A percentile compares a stretch with the other conserved stretches of the same genome.
phyloP scores from a whole-genome alignment of 2,329 filamentous ascomycete genomes.

The Westerdykella ornata region DNA sequence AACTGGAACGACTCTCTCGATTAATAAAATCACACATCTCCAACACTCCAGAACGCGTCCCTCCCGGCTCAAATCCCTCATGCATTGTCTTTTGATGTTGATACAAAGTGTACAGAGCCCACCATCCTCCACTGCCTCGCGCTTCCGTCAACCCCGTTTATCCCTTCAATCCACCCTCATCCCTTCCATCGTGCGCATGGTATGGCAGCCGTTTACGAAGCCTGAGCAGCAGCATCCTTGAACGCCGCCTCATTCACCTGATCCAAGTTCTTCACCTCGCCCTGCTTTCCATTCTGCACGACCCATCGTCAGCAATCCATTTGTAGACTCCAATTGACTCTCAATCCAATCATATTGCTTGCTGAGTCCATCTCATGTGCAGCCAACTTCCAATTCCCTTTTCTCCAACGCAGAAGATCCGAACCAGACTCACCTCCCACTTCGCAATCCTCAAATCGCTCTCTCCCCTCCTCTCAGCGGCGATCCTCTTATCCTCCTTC shows the following conservation, averaged over 20 bases:
- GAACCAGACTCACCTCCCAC: conserved; percentile 80
- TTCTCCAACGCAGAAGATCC: too few relatives aligned
- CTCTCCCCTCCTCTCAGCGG: conserved; percentile 82
- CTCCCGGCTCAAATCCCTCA: conserved; percentile 4
- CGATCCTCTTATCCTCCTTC: conserved; percentile 87
- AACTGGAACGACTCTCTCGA: too few relatives aligned
- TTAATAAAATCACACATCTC: too few relatives aligned
- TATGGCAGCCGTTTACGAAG: conserved; percentile 28
- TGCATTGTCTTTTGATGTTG: conserved; percentile 31
- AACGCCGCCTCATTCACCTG: conserved; percentile 48
- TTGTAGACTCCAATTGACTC: conserved; percentile 16
- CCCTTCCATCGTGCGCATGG: conserved; percentile 18
- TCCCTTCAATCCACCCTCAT: conserved; percentile 5
- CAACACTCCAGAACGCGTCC: too few relatives aligned
- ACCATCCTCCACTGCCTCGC: conserved; percentile 8
- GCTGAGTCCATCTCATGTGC: not conserved
- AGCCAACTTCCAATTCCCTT: not conserved
- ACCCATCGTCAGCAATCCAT: conserved; percentile 3
- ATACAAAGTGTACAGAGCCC: conserved; percentile 34
- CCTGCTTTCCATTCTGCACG: conserved; percentile 89
- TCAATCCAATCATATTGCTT: not conserved
- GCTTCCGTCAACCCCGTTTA: conserved; percentile 4
- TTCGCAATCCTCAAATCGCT: conserved; percentile 85
- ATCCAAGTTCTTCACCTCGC: conserved; percentile 68
- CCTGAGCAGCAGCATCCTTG: conserved; percentile 34